phyloP scores from a whole-genome alignment of 1,139 yeast genomes.

The Yamadazyma mexicana region DNA sequence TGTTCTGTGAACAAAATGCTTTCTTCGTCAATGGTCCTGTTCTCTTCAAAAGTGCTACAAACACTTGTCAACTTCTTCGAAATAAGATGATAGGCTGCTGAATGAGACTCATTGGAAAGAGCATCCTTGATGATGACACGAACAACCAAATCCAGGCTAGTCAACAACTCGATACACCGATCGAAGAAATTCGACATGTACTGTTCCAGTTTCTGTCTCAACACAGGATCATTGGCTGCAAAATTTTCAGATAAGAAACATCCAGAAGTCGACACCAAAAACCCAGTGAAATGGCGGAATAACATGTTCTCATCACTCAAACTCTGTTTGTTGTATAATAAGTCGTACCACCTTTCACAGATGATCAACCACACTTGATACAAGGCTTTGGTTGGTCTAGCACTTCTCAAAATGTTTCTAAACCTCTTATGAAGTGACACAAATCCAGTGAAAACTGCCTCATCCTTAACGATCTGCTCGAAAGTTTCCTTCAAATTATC shows the following conservation, averaged over 20 bases:
- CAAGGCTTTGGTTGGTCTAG: constrained; percentile 59
- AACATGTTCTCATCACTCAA: constrained; percentile 38
- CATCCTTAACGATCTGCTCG: constrained; percentile 52
- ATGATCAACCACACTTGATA: constrained; percentile 63
- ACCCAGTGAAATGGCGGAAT: constrained; percentile 62
- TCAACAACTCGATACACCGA: constrained; percentile 48
- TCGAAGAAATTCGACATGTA: constrained; percentile 49
- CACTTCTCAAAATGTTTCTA: constrained; percentile 54
- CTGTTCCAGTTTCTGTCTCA: constrained; percentile 25
- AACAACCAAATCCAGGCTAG: constrained; percentile 51
- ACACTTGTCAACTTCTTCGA: constrained; percentile 32
- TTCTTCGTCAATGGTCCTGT: constrained; percentile 27
- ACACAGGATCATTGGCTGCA: constrained; percentile 22
- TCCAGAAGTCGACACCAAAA: constrained; percentile 60
- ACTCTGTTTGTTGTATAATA: constrained; percentile 24
- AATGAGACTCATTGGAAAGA: constrained; percentile 47
- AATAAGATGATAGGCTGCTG: constrained; percentile 40
- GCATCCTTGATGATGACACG: constrained; percentile 48
- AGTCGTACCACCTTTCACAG: constrained; percentile 53
- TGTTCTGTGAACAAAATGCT: constrained; percentile 41
- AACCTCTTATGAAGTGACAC: constrained; percentile 75
- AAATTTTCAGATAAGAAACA: constrained; percentile 42
- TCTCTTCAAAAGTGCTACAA: constrained; percentile 28
- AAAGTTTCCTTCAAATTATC: constrained; percentile 47
- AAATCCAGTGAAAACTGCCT: constrained; percentile 66